These are phyloP conservation scores for Suaeda aralocaspica DNA, from an alignment of 148 eudicot genomes.

Conservation along the genomic window DNA sequence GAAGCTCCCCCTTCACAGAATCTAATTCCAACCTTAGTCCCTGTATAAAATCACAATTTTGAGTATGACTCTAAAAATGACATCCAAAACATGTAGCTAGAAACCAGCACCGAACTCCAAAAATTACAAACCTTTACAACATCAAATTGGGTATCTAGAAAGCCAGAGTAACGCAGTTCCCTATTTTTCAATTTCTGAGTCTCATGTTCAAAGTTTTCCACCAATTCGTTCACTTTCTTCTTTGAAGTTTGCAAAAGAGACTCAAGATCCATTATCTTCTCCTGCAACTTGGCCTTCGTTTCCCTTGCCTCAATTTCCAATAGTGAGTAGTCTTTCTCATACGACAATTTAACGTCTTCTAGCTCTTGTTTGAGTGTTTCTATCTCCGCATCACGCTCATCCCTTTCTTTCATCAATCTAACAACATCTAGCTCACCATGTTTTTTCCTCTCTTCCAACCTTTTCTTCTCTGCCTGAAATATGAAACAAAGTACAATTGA, in stretches of 20 bases:
- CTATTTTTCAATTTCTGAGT: conserved; percentile 52
- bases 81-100: background rate
- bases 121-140: conserved; percentile 54
- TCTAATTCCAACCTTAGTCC: conserved; percentile 49
- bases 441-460: conserved; percentile 62
- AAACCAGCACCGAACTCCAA: background rate
- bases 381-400: conserved; percentile 47
- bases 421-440: conserved; percentile 50
- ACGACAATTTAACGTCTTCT: conserved; percentile 39
- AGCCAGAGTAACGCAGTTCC: conserved; percentile 52
- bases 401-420: conserved; percentile 54
- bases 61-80: conserved; percentile 13
- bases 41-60: conserved; percentile 32
- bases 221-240: conserved; percentile 67
- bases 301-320: conserved; percentile 52
- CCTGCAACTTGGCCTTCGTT: conserved; percentile 49
- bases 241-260: conserved; percentile 52
- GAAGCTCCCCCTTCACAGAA: conserved; percentile 59
- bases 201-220: conserved; percentile 58
- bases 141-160: conserved; percentile 55
- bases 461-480: conserved; percentile 62
- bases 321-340: conserved; percentile 42
- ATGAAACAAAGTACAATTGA: conserved; percentile 14
- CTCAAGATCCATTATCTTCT: conserved; percentile 60
- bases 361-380: conserved; percentile 49